These are phyloP conservation scores for Juncus inflexus DNA, from an alignment of 176 grass and related monocot species.

Conservation along the genomic window DNA sequence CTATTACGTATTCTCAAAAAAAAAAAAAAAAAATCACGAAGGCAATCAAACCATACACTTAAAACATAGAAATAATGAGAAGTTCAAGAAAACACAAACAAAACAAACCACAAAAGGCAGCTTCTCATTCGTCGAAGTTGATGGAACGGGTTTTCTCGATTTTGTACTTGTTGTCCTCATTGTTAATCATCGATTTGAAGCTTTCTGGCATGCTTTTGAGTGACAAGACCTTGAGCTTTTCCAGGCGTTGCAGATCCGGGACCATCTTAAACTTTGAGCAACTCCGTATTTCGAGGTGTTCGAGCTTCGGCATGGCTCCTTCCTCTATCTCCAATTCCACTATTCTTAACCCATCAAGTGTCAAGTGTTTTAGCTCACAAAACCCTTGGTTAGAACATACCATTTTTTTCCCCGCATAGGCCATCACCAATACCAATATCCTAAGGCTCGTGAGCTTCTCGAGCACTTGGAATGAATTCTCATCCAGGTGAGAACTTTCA, in stretches of 20 bases:
- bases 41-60: too few relatives aligned
- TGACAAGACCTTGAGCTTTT: not conserved
- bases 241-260: not conserved
- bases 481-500: not conserved
- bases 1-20: too few relatives aligned
- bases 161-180: too few relatives aligned
- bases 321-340: constrained; percentile 5
- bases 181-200: too few relatives aligned
- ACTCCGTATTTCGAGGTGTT: not conserved
- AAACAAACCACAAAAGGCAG: too few relatives aligned
- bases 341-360: not conserved
- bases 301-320: not conserved
- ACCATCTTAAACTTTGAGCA: not conserved
- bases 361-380: not conserved
- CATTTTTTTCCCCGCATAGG: constrained; percentile 1
- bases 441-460: not conserved
- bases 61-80: too few relatives aligned
- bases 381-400: not conserved
- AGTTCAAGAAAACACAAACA: too few relatives aligned
- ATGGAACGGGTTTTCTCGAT: too few relatives aligned
- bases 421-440: not conserved
- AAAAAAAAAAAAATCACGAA: too few relatives aligned
- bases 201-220: too few relatives aligned
- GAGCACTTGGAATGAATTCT: not conserved
- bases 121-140: too few relatives aligned